phyloP scores from a whole-genome alignment of 495 filamentous ascomycete species.

The Staphylotrichum tortipilum region DNA sequence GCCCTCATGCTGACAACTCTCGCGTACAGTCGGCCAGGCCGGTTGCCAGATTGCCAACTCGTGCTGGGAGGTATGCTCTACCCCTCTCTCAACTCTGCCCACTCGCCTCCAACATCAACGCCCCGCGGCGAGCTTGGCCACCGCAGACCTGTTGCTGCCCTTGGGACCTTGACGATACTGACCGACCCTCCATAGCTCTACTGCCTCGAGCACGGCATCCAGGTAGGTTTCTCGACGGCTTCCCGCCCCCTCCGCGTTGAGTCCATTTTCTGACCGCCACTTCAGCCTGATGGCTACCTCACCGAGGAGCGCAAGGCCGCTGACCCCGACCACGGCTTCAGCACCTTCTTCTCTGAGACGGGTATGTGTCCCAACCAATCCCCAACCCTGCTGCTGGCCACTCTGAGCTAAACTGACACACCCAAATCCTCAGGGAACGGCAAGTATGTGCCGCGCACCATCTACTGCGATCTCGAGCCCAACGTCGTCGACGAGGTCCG shows the following conservation, averaged over 20 bases:
- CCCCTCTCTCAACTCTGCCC: not conserved
- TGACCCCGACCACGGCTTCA: slow-evolving; percentile 94
- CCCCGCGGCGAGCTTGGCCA: not conserved
- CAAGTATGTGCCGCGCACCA: slow-evolving; percentile 97
- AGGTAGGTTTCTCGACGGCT: slow-evolving; percentile 54
- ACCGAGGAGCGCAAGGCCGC: slow-evolving; percentile 92
- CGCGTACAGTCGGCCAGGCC: slow-evolving; percentile 85
- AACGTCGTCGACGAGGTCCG: slow-evolving; percentile 99
- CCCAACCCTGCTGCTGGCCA: not conserved
- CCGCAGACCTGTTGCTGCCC: not conserved
- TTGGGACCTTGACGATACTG: slow-evolving; percentile 9
- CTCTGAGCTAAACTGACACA: no score
- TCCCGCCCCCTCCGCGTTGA: not conserved
- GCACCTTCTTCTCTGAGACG: slow-evolving; percentile 99
- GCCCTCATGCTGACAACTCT: slow-evolving; percentile 28
- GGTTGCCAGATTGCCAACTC: slow-evolving; percentile 99
- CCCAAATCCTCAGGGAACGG: slow-evolving; percentile 78
- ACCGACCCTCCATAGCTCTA: slow-evolving; percentile 62
- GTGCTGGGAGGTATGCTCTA: slow-evolving; percentile 91
- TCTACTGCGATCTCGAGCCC: slow-evolving; percentile 99
- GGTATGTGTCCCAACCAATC: no score
- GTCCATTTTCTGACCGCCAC: slow-evolving; percentile 32
- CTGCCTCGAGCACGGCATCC: slow-evolving; percentile 98
- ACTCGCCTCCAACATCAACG: no score
- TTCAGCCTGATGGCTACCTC: slow-evolving; percentile 93